A percentile compares a stretch with the other conserved stretches of the same genome.
Evolutionary conservation across 192 early-diverging fungal species (phyloP).

Genomic region (Coemansia sp.): DNA sequence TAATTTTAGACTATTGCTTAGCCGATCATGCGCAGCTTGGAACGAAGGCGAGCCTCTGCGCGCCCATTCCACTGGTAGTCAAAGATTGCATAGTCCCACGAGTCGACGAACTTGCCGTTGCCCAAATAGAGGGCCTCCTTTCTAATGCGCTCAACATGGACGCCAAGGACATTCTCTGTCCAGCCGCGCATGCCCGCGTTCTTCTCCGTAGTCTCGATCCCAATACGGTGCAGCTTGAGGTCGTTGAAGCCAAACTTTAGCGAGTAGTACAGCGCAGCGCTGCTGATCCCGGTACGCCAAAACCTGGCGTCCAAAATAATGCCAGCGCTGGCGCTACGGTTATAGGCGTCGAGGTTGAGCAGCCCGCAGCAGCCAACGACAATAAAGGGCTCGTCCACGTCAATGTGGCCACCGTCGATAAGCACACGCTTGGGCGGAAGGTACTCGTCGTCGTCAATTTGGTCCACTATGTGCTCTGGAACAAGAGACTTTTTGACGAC

Average conservation of each 20-base stretch:
- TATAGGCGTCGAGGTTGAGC: slow-evolving; percentile 21
- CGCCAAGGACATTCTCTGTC: slow-evolving; percentile 36
- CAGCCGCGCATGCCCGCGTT: slow-evolving; percentile 49
- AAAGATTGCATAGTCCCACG: slow-evolving; percentile 48
- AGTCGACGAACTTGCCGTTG: slow-evolving; percentile 25
- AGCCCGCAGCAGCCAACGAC: slow-evolving; percentile 45
- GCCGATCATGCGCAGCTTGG: slow-evolving; percentile 6
- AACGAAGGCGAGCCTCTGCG: slow-evolving; percentile 9
- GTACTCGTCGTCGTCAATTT: slow-evolving; percentile 22
- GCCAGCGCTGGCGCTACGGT: slow-evolving; percentile 29
- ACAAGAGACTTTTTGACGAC: slow-evolving; percentile 30
- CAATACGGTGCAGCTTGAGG: slow-evolving; percentile 38
- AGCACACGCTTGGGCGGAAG: slow-evolving; percentile 22
- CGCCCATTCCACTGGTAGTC: slow-evolving; percentile 31
- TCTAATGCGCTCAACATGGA: slow-evolving; percentile 32
- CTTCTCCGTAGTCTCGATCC: slow-evolving; percentile 24
- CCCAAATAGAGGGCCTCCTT: slow-evolving; percentile 40
- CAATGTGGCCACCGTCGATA: slow-evolving; percentile 22
- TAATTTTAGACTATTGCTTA: not conserved
- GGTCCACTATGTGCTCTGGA: slow-evolving; percentile 13
- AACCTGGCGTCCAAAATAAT: slow-evolving; percentile 46
- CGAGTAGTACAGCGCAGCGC: slow-evolving; percentile 33
- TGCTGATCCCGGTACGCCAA: slow-evolving; percentile 41
- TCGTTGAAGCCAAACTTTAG: slow-evolving; percentile 42
- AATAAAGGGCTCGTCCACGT: slow-evolving; percentile 36